phyloP scores from a whole-genome alignment of 2,329 filamentous ascomycete species.

The Calonectria leucothoes region DNA sequence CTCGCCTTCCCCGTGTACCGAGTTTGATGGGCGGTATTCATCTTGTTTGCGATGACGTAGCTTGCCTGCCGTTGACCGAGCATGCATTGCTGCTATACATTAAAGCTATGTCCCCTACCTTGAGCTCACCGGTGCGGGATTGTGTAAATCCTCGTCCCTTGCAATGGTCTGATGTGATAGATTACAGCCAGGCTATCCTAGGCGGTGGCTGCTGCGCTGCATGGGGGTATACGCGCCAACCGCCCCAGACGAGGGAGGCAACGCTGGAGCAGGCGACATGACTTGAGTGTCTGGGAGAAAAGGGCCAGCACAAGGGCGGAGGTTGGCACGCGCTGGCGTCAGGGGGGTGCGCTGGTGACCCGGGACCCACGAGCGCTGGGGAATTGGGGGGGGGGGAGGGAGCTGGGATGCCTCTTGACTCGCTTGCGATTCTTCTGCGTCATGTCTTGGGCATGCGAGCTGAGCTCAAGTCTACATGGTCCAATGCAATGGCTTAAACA shows the following conservation, averaged over 20 bases:
- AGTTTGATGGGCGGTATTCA: background rate
- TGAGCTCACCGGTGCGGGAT: conserved; percentile 24
- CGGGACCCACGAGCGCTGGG: conserved; percentile 28
- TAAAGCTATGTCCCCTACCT: conserved; percentile 9
- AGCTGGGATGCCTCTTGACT: conserved; percentile 9
- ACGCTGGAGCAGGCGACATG: conserved; percentile 28
- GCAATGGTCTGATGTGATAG: conserved; percentile 40
- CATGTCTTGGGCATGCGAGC: conserved; percentile 1
- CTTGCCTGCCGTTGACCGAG: background rate
- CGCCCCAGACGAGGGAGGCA: conserved; percentile 27
- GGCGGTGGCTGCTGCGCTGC: conserved; percentile 38
- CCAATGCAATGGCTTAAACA: background rate
- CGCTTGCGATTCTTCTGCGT: background rate
- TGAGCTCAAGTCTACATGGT: background rate
- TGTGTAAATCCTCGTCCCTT: conserved; percentile 20
- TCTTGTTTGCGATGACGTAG: background rate
- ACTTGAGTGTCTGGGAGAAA: conserved; percentile 14
- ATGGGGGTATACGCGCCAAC: conserved; percentile 31
- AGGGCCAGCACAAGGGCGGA: conserved; percentile 32
- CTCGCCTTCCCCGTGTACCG: background rate
- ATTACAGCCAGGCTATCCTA: conserved; percentile 33
- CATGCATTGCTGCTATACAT: background rate
- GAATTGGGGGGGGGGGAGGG: conserved; percentile 18
- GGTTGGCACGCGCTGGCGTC: conserved; percentile 32
- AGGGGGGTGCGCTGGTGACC: conserved; percentile 27